Percentiles rank a stretch among this genome's conserved stretches.
Conservation (phyloP, 176 grass and related monocot genomes). For the Musa troglodytarum region DNA sequence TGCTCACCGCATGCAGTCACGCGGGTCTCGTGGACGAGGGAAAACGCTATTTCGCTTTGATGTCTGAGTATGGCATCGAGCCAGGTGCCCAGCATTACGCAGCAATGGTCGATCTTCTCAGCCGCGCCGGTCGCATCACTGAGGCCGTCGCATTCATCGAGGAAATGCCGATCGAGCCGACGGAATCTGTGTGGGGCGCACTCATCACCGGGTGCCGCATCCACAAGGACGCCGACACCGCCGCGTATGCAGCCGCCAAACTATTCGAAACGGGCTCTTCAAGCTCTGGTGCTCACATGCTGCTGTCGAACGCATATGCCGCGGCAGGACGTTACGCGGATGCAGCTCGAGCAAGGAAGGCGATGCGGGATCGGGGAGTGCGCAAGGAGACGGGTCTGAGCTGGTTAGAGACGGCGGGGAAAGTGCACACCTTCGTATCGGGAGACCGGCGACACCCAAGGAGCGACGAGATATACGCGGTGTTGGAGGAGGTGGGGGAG, state of each 20-base stretch:
- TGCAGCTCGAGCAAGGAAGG: constrained; percentile 67
- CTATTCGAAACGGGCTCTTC: constrained; percentile 57
- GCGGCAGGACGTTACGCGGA: constrained; percentile 65
- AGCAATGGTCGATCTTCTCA: constrained; percentile 83
- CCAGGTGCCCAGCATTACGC: constrained; percentile 67
- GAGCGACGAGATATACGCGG: constrained; percentile 54
- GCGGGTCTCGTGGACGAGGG: constrained; percentile 70
- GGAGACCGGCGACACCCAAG: constrained; percentile 58
- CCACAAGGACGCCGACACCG: constrained; percentile 67
- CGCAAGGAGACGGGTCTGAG: constrained; percentile 81
- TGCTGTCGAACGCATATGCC: constrained; percentile 67
- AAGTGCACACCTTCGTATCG: constrained; percentile 79
- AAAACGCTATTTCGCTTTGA: constrained; percentile 55
- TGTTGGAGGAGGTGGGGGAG: constrained; percentile 59
- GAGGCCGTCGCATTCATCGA: constrained; percentile 71
- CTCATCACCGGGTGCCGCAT: constrained; percentile 79
- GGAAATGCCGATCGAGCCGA: constrained; percentile 81
- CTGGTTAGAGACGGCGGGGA: constrained; percentile 70
- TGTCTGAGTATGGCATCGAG: constrained; percentile 40
- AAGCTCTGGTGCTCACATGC: constrained; percentile 74
- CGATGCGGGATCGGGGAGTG: constrained; percentile 83
- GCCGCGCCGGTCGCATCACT: constrained; percentile 52
- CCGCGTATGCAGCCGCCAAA: constrained; percentile 48
- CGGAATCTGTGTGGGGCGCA: constrained; percentile 80
- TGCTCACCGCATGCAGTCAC: constrained; percentile 71